Evolutionary conservation across 768 basidiomycete genomes (phyloP).

Genomic region (Galerina marginata): DNA sequence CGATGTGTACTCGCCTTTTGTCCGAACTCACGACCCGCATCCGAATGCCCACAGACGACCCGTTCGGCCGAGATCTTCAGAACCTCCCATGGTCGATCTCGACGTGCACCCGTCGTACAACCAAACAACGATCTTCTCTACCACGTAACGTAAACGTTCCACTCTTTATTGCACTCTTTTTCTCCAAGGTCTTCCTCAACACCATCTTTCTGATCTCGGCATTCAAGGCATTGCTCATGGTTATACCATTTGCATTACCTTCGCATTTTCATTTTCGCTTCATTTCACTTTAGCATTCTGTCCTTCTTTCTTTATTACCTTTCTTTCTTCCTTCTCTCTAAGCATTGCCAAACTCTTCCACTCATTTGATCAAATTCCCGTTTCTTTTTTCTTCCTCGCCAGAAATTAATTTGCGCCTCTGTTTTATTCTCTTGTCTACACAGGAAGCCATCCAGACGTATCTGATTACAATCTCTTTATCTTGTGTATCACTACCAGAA

Average conservation of each 20-base stretch:
- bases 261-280: no score
- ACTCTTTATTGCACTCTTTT: no score
- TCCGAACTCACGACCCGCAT: conserved; percentile 7
- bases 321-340: not conserved
- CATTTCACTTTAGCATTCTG: not conserved
- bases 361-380: conserved; percentile 13
- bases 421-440: conserved; percentile 16
- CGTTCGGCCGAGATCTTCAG: conserved; percentile 4
- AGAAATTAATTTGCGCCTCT: conserved; percentile 11
- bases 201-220: no score
- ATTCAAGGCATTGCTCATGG: no score
- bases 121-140: not conserved
- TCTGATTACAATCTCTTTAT: conserved; percentile 28
- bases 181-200: no score
- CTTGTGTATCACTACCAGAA: conserved; percentile 33
- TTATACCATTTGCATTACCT: no score
- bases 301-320: not conserved
- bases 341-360: conserved; percentile 13
- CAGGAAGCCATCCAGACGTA: conserved; percentile 16
- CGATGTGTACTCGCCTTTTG: conserved; percentile 19
- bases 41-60: conserved; percentile 2
- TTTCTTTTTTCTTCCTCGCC: conserved; percentile 15
- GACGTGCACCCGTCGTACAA: not conserved
- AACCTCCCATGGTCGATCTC: conserved; percentile 2
- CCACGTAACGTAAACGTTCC: conserved; percentile 3